Conservation (phyloP, 768 basidiomycete species). For the Imleria badia region DNA sequence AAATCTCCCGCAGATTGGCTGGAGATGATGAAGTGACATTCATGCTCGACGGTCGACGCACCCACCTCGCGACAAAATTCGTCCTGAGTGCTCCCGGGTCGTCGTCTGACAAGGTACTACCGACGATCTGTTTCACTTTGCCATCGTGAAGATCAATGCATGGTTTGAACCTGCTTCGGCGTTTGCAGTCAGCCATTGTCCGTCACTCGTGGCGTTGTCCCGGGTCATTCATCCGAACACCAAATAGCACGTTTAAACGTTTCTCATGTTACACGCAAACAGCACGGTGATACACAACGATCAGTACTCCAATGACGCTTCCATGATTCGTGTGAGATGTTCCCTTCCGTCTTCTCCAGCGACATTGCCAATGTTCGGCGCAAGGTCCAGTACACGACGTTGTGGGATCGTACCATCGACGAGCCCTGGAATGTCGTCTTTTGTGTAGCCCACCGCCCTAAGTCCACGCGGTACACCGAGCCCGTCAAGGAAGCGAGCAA, state of each 20-base stretch:
- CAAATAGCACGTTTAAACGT: neutral
- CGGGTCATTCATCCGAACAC: neutral
- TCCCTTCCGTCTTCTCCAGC: conserved; percentile 80
- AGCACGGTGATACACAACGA: conserved; percentile 5
- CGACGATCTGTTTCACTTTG: conserved; percentile 97
- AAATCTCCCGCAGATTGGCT: conserved; percentile 81
- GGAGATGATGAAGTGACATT: conserved; percentile 11
- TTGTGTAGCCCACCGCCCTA: conserved; percentile 75
- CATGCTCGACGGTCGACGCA: neutral
- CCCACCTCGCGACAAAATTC: conserved; percentile 87
- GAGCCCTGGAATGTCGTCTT: conserved; percentile 64
- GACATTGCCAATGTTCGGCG: conserved; percentile 85
- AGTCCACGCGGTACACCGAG: conserved; percentile 86
- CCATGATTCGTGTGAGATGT: conserved; percentile 79
- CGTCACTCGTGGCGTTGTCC: neutral
- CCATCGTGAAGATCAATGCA: conserved; percentile 98
- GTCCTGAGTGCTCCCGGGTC: conserved; percentile 65
- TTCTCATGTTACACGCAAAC: conserved; percentile 9
- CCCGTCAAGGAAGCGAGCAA: conserved; percentile 83
- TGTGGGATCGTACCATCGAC: conserved; percentile 94
- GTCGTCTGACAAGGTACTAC: conserved; percentile 81
- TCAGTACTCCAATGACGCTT: conserved; percentile 75
- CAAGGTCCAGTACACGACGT: conserved; percentile 86
- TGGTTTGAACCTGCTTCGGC: conserved; percentile 68
- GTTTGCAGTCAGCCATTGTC: conserved; percentile 22